Evolutionary conservation across 75 land plant species (phyloP).

Genomic region (Pinus taeda): DNA sequence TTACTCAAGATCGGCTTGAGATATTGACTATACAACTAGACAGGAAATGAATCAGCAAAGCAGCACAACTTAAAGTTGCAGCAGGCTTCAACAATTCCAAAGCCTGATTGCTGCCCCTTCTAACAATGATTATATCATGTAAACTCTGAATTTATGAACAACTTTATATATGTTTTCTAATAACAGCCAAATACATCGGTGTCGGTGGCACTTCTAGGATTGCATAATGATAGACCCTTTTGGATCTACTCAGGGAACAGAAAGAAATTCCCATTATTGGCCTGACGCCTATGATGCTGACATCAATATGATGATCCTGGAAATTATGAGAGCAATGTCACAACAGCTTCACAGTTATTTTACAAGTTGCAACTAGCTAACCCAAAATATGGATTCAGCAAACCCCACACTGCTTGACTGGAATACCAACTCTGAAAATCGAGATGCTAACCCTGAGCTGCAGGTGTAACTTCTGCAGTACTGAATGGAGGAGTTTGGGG

Average conservation of each 20-base stretch:
- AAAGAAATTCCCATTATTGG: background rate
- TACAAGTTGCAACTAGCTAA: background rate
- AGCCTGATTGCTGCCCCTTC: background rate
- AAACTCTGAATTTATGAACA: background rate
- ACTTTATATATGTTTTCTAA: background rate
- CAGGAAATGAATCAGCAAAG: background rate
- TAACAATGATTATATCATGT: background rate
- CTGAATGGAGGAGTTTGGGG: constrained; percentile 33
- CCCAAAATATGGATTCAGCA: constrained; percentile 6
- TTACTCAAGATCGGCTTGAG: background rate
- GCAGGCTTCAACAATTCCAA: background rate
- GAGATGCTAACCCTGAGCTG: background rate
- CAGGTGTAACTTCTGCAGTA: background rate
- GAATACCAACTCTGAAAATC: background rate
- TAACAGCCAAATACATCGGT: background rate
- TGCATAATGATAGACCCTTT: background rate
- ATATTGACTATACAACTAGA: background rate
- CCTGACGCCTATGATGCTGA: background rate
- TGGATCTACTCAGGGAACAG: background rate
- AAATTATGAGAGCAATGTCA: background rate
- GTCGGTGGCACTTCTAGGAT: background rate
- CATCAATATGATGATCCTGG: background rate
- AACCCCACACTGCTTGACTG: background rate
- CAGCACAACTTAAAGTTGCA: background rate
- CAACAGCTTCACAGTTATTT: background rate